phyloP scores from a whole-genome alignment of 805 yeast genomes.

The Monosporozyma unispora region DNA sequence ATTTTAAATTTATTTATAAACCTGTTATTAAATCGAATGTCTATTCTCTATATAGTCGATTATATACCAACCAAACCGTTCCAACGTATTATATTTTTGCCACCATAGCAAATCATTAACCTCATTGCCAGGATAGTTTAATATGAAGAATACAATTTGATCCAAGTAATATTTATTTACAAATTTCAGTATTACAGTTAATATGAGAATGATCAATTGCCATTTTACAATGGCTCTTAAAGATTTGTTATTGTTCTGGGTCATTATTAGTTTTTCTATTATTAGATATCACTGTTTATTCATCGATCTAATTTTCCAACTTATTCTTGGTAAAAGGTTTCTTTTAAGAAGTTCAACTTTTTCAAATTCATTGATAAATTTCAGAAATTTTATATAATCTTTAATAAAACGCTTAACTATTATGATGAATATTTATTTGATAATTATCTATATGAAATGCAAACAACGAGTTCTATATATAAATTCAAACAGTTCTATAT shows the following conservation, averaged over 20 bases:
- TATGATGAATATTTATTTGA: slow-evolving; percentile 1
- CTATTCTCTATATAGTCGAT: slow-evolving; percentile 11
- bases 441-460: neutral
- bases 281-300: neutral
- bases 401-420: neutral
- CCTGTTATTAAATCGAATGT: neutral
- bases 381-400: neutral
- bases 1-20: neutral
- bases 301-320: too few species aligned
- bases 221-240: neutral
- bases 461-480: neutral
- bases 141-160: slow-evolving; percentile 9
- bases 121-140: slow-evolving; percentile 13
- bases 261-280: neutral
- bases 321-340: neutral
- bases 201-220: neutral
- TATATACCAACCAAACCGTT: slow-evolving; percentile 18
- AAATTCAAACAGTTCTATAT: neutral
- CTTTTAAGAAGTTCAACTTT: neutral
- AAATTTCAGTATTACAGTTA: neutral
- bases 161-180: neutral
- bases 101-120: slow-evolving; percentile 21
- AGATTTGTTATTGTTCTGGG: too few species aligned
- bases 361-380: neutral
- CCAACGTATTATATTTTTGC: slow-evolving; percentile 20